These are phyloP conservation scores for Abrus precatorius DNA, from an alignment of 306 rosid species.

Conservation along the genomic window DNA sequence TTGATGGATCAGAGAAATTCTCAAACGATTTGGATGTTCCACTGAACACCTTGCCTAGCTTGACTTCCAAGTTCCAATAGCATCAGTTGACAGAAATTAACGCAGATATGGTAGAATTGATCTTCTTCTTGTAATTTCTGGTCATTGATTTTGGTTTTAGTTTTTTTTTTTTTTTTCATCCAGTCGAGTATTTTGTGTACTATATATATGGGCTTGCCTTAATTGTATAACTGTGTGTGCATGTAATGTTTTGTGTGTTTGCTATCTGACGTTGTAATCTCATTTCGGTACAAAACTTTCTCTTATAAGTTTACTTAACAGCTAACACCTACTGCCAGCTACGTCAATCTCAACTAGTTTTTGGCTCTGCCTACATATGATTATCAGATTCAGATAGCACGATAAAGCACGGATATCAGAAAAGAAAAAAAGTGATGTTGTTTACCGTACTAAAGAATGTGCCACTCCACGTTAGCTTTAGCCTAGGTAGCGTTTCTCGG, in stretches of 20 bases:
- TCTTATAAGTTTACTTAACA: conserved; percentile 39
- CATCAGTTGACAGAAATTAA: conserved; percentile 41
- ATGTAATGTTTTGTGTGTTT: conserved; percentile 52
- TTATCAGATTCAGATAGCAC: conserved; percentile 40
- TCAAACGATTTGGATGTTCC: conserved; percentile 8
- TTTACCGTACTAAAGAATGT: conserved; percentile 49
- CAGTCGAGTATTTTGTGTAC: conserved; percentile 50
- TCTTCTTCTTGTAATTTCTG: conserved; percentile 43
- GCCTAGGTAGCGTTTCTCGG: conserved; percentile 35
- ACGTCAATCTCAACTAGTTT: conserved; percentile 19
- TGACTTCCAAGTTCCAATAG: conserved; percentile 23
- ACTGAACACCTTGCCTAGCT: conserved; percentile 10
- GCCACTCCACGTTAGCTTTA: conserved; percentile 53
- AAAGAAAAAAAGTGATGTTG: conserved; percentile 42
- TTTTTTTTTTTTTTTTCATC: conserved; percentile 8
- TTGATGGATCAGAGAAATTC: conserved; percentile 7
- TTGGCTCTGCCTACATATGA: conserved; percentile 16
- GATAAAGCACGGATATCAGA: conserved; percentile 40
- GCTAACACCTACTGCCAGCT: conserved; percentile 21
- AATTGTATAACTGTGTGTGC: conserved; percentile 54
- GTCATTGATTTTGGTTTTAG: conserved; percentile 40
- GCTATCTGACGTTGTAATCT: conserved; percentile 42
- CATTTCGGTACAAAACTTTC: conserved; percentile 31
- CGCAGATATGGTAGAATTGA: conserved; percentile 50
- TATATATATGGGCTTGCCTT: conserved; percentile 57